These are phyloP conservation scores for Phytophthora cactorum DNA, from an alignment of 352 stramenopile species.

Conservation along the genomic window DNA sequence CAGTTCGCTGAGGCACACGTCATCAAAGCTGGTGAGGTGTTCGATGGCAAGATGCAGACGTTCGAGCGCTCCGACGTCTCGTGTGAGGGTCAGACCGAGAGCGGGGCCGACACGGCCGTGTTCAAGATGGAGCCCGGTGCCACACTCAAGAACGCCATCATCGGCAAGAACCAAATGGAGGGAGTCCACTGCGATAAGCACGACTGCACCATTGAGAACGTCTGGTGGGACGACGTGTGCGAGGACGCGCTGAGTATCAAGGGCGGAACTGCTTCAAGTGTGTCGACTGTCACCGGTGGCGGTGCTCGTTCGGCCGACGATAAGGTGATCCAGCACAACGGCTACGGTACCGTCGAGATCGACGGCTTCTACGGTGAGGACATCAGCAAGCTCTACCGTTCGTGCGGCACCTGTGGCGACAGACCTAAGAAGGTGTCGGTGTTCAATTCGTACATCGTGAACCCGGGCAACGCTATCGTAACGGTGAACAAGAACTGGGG, in stretches of 20 bases:
- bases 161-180: conserved; percentile 26
- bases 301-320: conserved; percentile 45
- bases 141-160: conserved; percentile 24
- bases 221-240: conserved; percentile 20
- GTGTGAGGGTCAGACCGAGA: conserved; percentile 38
- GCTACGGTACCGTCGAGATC: conserved; percentile 23
- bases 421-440: conserved; percentile 37
- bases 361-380: conserved; percentile 24
- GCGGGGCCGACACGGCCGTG: conserved; percentile 17
- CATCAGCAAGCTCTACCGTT: conserved; percentile 27
- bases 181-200: conserved; percentile 17
- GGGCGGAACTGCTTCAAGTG: conserved; percentile 30
- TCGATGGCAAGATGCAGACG: conserved; percentile 47
- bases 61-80: conserved; percentile 54
- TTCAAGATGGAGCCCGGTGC: conserved; percentile 38
- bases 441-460: conserved; percentile 36
- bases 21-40: conserved; percentile 37
- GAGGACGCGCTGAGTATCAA: conserved; percentile 38
- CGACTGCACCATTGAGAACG: conserved; percentile 16
- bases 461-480: conserved; percentile 28
- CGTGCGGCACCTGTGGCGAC: conserved; percentile 24
- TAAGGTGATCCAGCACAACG: conserved; percentile 50
- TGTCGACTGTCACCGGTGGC: conserved; percentile 27
- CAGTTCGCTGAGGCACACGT: conserved; percentile 30
- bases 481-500: conserved; percentile 48